Percentiles rank a stretch among this genome's conserved stretches.
These are phyloP conservation scores for Phytophthora rubi DNA, from an alignment of 352 stramenopile species.

Conservation along the genomic window DNA sequence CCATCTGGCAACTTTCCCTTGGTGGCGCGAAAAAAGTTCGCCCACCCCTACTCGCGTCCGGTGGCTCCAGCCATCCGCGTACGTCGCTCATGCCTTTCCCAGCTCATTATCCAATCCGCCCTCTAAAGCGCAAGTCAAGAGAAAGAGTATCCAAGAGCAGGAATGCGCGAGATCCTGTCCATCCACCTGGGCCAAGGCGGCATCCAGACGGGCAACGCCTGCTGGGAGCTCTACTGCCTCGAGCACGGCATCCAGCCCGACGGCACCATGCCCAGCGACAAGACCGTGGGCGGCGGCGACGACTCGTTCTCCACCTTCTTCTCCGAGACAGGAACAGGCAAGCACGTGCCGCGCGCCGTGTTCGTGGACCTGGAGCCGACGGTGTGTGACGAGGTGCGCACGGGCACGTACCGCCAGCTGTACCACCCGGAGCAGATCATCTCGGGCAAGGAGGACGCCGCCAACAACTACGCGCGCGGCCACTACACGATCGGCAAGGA, in stretches of 20 bases:
- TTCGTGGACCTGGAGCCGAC: constrained; percentile 98
- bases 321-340: constrained; percentile 78
- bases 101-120: constrained; percentile 15
- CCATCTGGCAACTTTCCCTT: not conserved
- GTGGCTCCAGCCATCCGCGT: not conserved
- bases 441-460: constrained; percentile 96
- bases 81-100: not conserved
- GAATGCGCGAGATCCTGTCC: constrained; percentile 93
- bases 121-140: constrained; percentile 9
- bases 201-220: constrained; percentile 88
- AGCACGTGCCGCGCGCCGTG: constrained; percentile 67
- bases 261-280: constrained; percentile 78
- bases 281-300: constrained; percentile 48
- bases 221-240: constrained; percentile 94
- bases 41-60: not conserved
- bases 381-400: constrained; percentile 97
- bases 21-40: constrained; percentile 8
- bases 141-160: not conserved
- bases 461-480: constrained; percentile 92
- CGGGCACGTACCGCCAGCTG: constrained; percentile 95
- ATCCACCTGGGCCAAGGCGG: constrained; percentile 97
- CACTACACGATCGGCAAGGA: constrained; percentile 96
- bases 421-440: constrained; percentile 99
- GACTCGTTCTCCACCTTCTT: constrained; percentile 86
- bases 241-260: constrained; percentile 95